phyloP scores from a whole-genome alignment of 2,329 filamentous ascomycete genomes.

The Emergomyces orientalis region DNA sequence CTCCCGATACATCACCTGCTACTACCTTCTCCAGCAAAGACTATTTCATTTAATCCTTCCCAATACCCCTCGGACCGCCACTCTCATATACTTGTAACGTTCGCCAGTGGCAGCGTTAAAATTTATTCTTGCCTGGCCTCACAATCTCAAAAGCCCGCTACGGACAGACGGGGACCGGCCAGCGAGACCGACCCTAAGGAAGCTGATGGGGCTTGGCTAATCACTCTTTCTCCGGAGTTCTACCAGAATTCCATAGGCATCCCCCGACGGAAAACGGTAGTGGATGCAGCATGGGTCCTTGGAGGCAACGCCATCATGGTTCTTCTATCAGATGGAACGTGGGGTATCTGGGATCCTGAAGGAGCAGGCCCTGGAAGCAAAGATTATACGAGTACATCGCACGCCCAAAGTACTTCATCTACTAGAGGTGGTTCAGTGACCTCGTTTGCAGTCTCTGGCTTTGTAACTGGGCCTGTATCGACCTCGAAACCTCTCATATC shows the following conservation, averaged over 20 bases:
- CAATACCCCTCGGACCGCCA: slow-evolving; percentile 45
- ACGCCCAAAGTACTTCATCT: slow-evolving; percentile 30
- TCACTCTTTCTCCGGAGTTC: slow-evolving; percentile 35
- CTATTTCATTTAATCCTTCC: slow-evolving; percentile 46
- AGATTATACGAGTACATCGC: slow-evolving; percentile 28
- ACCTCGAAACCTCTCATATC: slow-evolving; percentile 20
- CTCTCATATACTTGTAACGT: slow-evolving; percentile 47
- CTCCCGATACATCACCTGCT: slow-evolving; percentile 40
- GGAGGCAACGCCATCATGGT: slow-evolving; percentile 38
- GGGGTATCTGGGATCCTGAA: slow-evolving; percentile 44
- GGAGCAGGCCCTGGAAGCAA: slow-evolving; percentile 32
- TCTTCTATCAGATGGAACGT: slow-evolving; percentile 39
- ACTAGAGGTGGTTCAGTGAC: slow-evolving; percentile 35
- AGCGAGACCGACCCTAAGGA: slow-evolving; percentile 26
- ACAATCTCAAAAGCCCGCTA: slow-evolving; percentile 20
- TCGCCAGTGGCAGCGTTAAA: slow-evolving; percentile 47
- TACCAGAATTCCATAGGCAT: slow-evolving; percentile 24
- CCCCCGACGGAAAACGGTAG: slow-evolving; percentile 33
- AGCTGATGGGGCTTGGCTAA: slow-evolving; percentile 35
- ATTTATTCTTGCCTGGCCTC: slow-evolving; percentile 47
- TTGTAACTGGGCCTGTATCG: slow-evolving; percentile 25
- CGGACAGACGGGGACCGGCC: slow-evolving; percentile 24
- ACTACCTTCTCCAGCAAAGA: slow-evolving; percentile 42
- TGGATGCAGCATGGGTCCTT: slow-evolving; percentile 40
- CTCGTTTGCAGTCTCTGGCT: slow-evolving; percentile 35